Conservation (phyloP, 2,329 filamentous ascomycete species). For the Pseudogymnoascus sp. region DNA sequence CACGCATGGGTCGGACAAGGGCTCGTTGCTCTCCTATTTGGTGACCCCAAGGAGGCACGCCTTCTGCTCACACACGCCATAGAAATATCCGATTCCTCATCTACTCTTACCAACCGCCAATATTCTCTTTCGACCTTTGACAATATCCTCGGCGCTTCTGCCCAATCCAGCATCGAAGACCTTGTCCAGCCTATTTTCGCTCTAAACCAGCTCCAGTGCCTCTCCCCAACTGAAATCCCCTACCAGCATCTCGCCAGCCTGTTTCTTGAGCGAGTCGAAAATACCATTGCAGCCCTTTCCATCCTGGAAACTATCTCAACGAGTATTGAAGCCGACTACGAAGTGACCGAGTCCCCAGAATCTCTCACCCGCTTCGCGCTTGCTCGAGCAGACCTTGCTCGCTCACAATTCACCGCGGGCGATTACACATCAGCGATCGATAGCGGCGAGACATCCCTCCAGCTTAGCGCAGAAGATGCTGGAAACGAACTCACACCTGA, state of each 20-base stretch:
- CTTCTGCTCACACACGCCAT: constrained; percentile 89
- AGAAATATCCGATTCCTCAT: constrained; percentile 77
- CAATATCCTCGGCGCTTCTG: constrained; percentile 55
- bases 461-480: constrained; percentile 66
- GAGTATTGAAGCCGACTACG: constrained; percentile 72
- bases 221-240: constrained; percentile 62
- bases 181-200: constrained; percentile 86
- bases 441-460: constrained; percentile 72
- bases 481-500: constrained; percentile 59
- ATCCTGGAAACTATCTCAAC: constrained; percentile 61
- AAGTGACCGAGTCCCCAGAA: constrained; percentile 68
- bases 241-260: constrained; percentile 74
- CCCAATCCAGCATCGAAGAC: constrained; percentile 46
- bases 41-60: constrained; percentile 69
- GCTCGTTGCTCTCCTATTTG: constrained; percentile 69
- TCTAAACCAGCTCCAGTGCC: constrained; percentile 68
- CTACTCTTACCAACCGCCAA: constrained; percentile 65
- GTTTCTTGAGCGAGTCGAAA: constrained; percentile 72
- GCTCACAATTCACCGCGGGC: constrained; percentile 67
- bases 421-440: constrained; percentile 64
- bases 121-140: constrained; percentile 81
- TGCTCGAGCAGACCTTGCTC: constrained; percentile 77
- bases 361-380: constrained; percentile 72
- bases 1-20: constrained; percentile 94
- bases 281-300: constrained; percentile 55